Evolutionary conservation across 768 basidiomycete species (phyloP), one percentile per base, ranked within the genome.

Genomic region (Tulasnella sp.): DNA sequence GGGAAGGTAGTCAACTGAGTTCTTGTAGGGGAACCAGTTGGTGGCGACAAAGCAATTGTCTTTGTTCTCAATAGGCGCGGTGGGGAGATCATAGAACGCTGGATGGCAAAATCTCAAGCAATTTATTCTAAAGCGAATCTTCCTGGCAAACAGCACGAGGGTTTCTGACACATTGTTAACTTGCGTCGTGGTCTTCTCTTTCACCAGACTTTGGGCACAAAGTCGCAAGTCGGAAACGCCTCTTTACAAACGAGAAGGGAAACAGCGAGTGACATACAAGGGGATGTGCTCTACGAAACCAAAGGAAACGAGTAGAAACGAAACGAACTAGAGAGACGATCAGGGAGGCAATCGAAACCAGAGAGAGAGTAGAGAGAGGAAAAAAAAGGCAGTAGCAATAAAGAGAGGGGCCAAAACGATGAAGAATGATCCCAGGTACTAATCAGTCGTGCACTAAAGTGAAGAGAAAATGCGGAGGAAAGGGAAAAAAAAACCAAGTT

Each of bases 181-280:
- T 21, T 52, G 48, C 19, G 48, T 24, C 48, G 24, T 52, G 21
- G 9, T 10, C 48, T 24, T 52, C 24, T 24, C 48, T 52, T 52
- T 24, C 4, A 52, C 48, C 46, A 21, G 46, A 48, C 46, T 48
- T 21, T 10, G 10, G 40, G 42, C 48, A 52, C 48, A 24, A 9
- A 19, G 19, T 24, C 48, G 48, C 62, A 68, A 68, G 27, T 27
- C 1, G 34, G 34, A 14, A 31, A 27, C 21, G 62, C 21, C 62
- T 34, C 62, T 68, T 31, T 68, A 68, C 62, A 68, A 68, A 68
- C 27, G 62, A 18, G 62, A 68, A 68, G 10, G 62, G 62, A 68
- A 68, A 68, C 62, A 68, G 62, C 62, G 62, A 68, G 62, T 68
- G 62, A 68, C 62, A 68, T 68, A 68, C 62, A 68, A 68, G 62